These are phyloP conservation scores for Drechslerella coelobrocha DNA, from an alignment of 2,329 filamentous ascomycete species.

Conservation along the genomic window DNA sequence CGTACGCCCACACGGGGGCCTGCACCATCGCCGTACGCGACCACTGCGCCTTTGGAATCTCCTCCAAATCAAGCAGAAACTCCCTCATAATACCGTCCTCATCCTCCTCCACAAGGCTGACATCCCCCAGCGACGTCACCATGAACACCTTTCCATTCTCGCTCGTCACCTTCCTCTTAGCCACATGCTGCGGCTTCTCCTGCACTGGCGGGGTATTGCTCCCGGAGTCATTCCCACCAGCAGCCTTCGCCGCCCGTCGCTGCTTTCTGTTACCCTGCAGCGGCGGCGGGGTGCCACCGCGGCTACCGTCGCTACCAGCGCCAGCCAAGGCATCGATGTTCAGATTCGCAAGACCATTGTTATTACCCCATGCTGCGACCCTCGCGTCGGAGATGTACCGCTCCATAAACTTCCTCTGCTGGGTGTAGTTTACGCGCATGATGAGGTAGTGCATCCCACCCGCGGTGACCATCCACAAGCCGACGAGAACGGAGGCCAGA, in stretches of 20 bases:
- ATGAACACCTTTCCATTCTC: conserved; percentile 95
- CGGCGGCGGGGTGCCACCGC: conserved; percentile 35
- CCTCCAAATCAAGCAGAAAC: conserved; percentile 85
- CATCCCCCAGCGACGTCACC: conserved; percentile 88
- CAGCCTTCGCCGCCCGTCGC: conserved; percentile 59
- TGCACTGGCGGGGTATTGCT: conserved; percentile 63
- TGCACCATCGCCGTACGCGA: conserved; percentile 82
- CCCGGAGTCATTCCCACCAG: conserved; percentile 59
- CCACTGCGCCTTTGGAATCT: conserved; percentile 78
- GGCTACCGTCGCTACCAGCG: not conserved
- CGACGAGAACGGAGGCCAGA: conserved; percentile 79
- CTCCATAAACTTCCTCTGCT: conserved; percentile 88
- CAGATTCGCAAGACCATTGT: conserved; percentile 52
- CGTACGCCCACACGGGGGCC: conserved; percentile 76
- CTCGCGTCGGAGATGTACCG: conserved; percentile 90
- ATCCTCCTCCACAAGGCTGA: conserved; percentile 90
- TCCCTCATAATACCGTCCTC: conserved; percentile 84
- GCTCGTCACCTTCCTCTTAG: conserved; percentile 80
- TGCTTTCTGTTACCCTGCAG: conserved; percentile 60
- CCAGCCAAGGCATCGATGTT: conserved; percentile 24
- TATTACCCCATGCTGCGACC: conserved; percentile 84
- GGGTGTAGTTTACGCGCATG: conserved; percentile 84
- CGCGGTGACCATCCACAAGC: conserved; percentile 80
- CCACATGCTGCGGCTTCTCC: conserved; percentile 72
- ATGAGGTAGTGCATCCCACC: conserved; percentile 87